phyloP scores from a whole-genome alignment of 805 yeast genomes.

The Kluyveromyces siamensis region DNA sequence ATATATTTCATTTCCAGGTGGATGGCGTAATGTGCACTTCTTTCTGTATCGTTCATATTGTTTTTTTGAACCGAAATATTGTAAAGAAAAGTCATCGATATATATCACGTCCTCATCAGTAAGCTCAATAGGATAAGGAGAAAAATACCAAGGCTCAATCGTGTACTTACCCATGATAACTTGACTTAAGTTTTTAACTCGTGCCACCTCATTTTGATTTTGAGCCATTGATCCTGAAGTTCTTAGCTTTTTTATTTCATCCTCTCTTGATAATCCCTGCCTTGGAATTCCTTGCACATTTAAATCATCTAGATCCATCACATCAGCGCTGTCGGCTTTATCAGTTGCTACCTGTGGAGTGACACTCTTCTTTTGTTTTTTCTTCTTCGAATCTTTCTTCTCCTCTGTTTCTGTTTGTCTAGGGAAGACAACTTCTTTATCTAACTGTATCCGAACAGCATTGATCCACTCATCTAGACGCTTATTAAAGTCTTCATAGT shows the following conservation, averaged over 20 bases:
- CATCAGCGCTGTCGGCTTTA: slow-evolving; percentile 40
- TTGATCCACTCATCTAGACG: slow-evolving; percentile 94
- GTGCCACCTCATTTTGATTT: slow-evolving; percentile 72
- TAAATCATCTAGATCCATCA: slow-evolving; percentile 75
- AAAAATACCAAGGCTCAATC: slow-evolving; percentile 98
- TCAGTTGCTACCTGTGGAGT: slow-evolving; percentile 15
- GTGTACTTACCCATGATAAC: slow-evolving; percentile 83
- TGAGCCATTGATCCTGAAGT: slow-evolving; percentile 98
- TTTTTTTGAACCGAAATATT: slow-evolving; percentile 79
- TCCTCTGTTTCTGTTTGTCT: slow-evolving; percentile 44
- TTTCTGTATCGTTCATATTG: slow-evolving; percentile 88
- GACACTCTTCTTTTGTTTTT: slow-evolving; percentile 26
- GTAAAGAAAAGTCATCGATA: slow-evolving; percentile 84
- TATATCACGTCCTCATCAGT: slow-evolving; percentile 87
- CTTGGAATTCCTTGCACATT: slow-evolving; percentile 72
- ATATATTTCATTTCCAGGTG: slow-evolving; percentile 97
- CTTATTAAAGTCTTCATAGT: slow-evolving; percentile 89
- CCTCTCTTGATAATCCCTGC: slow-evolving; percentile 75
- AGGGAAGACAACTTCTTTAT: slow-evolving; percentile 65
- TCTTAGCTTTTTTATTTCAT: slow-evolving; percentile 83
- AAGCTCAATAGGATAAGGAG: slow-evolving; percentile 92
- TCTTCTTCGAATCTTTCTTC: slow-evolving; percentile 28
- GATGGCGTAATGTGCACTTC: slow-evolving; percentile 85
- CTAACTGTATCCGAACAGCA: slow-evolving; percentile 59
- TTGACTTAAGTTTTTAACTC: slow-evolving; percentile 73